phyloP scores from a whole-genome alignment of 1,284 basidiomycete genomes.

The Mycena sp. region DNA sequence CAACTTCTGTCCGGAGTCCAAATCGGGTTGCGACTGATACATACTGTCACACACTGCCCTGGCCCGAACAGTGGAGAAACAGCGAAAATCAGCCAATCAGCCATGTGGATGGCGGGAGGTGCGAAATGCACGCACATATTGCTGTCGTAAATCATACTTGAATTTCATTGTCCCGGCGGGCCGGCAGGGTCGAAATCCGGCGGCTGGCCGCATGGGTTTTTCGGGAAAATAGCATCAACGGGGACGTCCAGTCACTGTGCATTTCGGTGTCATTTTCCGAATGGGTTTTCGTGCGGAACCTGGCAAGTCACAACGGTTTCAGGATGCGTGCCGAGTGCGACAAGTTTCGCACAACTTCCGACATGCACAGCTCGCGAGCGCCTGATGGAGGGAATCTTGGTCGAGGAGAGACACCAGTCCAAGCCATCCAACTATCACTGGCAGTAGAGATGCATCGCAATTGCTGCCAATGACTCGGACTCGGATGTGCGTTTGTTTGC shows the following conservation, averaged over 20 bases:
- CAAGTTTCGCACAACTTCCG: not conserved
- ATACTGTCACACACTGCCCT: constrained; percentile 16
- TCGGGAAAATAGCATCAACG: not conserved
- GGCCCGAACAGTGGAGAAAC: constrained; percentile 4
- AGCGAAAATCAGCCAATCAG: not conserved
- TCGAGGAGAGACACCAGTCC: not conserved
- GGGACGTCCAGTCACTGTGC: not conserved
- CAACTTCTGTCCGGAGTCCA: constrained; percentile 16
- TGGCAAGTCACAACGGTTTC: constrained; percentile 19
- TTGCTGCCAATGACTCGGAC: too few species aligned
- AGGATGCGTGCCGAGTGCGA: constrained; percentile 13
- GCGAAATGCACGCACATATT: constrained; percentile 21
- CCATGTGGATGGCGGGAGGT: not conserved
- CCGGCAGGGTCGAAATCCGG: not conserved
- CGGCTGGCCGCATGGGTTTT: constrained; percentile 5
- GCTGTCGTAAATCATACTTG: constrained; percentile 3
- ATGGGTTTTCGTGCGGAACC: constrained; percentile 16
- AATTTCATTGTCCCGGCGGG: constrained; percentile 9
- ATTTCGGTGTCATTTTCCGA: constrained; percentile 7
- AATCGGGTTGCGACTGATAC: constrained; percentile 15
- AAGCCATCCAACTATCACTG: too few species aligned
- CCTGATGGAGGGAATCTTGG: constrained; percentile 5
- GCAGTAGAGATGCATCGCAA: too few species aligned
- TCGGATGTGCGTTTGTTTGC: constrained; percentile 7
- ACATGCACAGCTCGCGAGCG: not conserved